Percentiles rank a stretch among this genome's conserved stretches.
phyloP scores from a whole-genome alignment of 2,329 filamentous ascomycete genomes.

The Balansia obtecta region DNA sequence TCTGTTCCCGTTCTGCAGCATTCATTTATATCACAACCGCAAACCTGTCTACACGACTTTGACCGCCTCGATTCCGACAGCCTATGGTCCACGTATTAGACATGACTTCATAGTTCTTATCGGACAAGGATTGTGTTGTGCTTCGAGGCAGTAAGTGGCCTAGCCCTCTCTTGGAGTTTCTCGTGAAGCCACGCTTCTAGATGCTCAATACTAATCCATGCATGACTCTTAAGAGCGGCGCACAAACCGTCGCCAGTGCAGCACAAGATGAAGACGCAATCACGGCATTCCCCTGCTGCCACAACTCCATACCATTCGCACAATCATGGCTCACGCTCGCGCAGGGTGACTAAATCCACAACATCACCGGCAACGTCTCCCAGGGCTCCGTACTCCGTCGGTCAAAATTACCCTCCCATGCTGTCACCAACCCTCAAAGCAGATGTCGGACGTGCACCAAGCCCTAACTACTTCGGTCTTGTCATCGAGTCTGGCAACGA shows the following conservation, averaged over 20 bases:
- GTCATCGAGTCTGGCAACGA: slow-evolving; percentile 49
- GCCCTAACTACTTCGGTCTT: slow-evolving; percentile 82
- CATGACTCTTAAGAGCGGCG: slow-evolving; percentile 21
- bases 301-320: slow-evolving; percentile 23
- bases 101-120: slow-evolving; percentile 4
- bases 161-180: not conserved
- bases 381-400: slow-evolving; percentile 38
- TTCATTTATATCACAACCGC: not conserved
- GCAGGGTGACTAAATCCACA: slow-evolving; percentile 26
- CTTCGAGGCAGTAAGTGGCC: not conserved
- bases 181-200: not conserved
- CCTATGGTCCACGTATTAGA: not conserved
- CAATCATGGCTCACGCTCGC: slow-evolving; percentile 29
- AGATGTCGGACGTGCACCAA: slow-evolving; percentile 37
- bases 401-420: slow-evolving; percentile 40
- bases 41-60: not conserved
- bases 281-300: slow-evolving; percentile 23
- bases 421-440: slow-evolving; percentile 27
- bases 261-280: slow-evolving; percentile 34
- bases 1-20: not conserved
- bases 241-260: slow-evolving; percentile 22
- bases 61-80: not conserved
- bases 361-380: slow-evolving; percentile 43
- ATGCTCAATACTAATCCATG: slow-evolving; percentile 12
- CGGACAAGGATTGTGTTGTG: not conserved